phyloP scores from a whole-genome alignment of 306 rosid species.

The Sicyos edulis region DNA sequence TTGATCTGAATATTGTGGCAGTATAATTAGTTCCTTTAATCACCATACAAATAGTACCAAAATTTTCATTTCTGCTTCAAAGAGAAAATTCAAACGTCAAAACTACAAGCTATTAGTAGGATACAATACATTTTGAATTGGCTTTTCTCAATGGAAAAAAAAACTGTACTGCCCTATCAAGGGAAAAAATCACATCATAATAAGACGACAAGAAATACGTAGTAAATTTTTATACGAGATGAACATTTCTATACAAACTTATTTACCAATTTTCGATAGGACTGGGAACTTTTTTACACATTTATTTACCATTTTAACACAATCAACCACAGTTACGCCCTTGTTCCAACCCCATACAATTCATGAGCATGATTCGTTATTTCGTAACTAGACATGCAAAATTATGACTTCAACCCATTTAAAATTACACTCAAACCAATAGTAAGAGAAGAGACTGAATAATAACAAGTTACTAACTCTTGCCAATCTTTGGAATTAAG shows the following conservation, averaged over 20 bases:
- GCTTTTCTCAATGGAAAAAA: not conserved
- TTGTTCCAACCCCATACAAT: not conserved
- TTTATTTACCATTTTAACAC: not conserved
- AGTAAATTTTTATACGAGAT: not conserved
- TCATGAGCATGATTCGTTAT: too few relatives aligned
- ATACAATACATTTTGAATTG: not conserved
- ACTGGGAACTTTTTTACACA: not conserved
- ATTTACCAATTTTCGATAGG: not conserved
- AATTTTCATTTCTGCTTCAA: not conserved
- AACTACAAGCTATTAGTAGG: not conserved
- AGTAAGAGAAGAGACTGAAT: not conserved
- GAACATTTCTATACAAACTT: not conserved
- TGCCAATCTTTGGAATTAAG: conserved; percentile 75
- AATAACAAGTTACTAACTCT: conserved; percentile 46
- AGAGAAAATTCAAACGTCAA: not conserved
- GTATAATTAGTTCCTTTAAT: conserved; percentile 3
- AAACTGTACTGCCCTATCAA: not conserved
- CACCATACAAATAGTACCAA: not conserved
- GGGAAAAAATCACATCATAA: not conserved
- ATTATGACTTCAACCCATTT: conserved; percentile 11
- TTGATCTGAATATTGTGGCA: conserved; percentile 50
- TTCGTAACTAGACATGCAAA: conserved; percentile 3
- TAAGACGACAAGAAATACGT: not conserved
- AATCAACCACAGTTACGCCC: too few relatives aligned
- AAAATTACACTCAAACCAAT: not conserved